These are phyloP conservation scores for Galerina sulciceps DNA, from an alignment of 768 basidiomycete species.

Conservation along the genomic window DNA sequence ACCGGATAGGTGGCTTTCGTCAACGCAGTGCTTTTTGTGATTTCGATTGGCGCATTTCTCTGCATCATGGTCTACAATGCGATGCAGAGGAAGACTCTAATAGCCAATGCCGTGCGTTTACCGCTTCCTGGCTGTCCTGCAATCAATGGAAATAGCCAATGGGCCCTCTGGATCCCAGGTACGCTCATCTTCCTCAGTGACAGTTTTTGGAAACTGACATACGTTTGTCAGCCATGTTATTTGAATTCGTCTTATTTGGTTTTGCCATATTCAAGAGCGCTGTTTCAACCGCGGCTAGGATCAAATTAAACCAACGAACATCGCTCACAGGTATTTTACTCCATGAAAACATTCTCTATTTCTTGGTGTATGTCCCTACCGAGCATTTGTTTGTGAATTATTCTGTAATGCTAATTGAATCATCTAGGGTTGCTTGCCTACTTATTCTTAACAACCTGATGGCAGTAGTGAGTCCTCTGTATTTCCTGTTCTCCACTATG, in stretches of 20 bases:
- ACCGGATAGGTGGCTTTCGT: constrained; percentile 36
- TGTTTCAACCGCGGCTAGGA: constrained; percentile 26
- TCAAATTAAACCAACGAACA: constrained; percentile 25
- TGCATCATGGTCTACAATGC: constrained; percentile 45
- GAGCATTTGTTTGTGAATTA: neutral
- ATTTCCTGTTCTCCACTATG: neutral
- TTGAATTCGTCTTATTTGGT: constrained; percentile 44
- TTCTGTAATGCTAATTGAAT: neutral
- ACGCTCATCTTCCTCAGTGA: constrained; percentile 5
- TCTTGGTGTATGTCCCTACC: constrained; percentile 38
- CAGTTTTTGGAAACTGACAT: neutral
- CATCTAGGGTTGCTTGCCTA: constrained; percentile 36
- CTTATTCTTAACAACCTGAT: constrained; percentile 51
- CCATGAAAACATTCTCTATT: constrained; percentile 50
- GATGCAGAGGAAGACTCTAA: constrained; percentile 35
- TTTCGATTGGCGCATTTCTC: constrained; percentile 45
- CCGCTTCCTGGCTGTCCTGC: constrained; percentile 45
- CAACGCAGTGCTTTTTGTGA: constrained; percentile 42
- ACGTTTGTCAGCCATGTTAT: constrained; percentile 34
- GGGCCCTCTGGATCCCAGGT: constrained; percentile 52
- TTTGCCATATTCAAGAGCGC: constrained; percentile 42
- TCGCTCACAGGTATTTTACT: constrained; percentile 40
- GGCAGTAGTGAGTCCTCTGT: constrained; percentile 36
- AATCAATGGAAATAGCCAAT: constrained; percentile 45
- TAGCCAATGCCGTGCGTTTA: constrained; percentile 38